Conservation (phyloP, 2,329 filamentous ascomycete genomes). For the Phialophora expanda region DNA sequence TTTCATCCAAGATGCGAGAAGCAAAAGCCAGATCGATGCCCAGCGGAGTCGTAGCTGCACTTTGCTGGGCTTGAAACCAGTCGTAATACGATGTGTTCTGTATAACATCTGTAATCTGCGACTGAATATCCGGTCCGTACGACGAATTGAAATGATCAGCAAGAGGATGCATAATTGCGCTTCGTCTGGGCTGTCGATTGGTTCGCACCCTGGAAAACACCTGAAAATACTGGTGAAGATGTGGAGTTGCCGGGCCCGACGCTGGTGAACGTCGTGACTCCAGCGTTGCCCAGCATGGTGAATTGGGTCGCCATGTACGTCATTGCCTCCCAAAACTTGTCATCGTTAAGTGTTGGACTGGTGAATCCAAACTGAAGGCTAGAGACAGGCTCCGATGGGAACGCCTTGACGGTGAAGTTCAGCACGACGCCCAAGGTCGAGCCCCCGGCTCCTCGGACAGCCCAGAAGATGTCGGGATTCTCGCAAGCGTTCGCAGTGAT, state of each 20-base stretch:
- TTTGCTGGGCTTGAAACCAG: slow-evolving; percentile 3
- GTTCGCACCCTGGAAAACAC: slow-evolving; percentile 1
- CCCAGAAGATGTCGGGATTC: slow-evolving; percentile 58
- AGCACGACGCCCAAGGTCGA: slow-evolving; percentile 59
- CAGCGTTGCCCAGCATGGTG: neutral
- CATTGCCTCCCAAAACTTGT: slow-evolving; percentile 5
- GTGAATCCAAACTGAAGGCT: neutral
- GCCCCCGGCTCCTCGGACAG: slow-evolving; percentile 49
- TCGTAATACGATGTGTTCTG: neutral
- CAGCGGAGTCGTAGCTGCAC: neutral
- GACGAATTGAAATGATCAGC: slow-evolving; percentile 1
- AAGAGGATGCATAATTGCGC: neutral
- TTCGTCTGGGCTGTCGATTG: neutral
- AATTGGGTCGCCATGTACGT: slow-evolving; percentile 5
- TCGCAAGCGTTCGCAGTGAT: slow-evolving; percentile 49
- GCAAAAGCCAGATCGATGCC: slow-evolving; percentile 1
- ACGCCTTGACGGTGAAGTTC: slow-evolving; percentile 56
- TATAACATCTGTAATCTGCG: neutral
- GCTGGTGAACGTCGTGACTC: neutral
- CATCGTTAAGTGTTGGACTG: slow-evolving; percentile 6
- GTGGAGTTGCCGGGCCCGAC: neutral
- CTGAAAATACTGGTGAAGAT: neutral
- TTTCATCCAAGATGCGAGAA: neutral
- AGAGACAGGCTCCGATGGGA: slow-evolving; percentile 41
- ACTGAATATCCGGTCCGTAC: neutral